A percentile compares a stretch with the other conserved stretches of the same genome.
phyloP scores from a whole-genome alignment of 2,329 filamentous ascomycete species.

The Lachnellula arida region DNA sequence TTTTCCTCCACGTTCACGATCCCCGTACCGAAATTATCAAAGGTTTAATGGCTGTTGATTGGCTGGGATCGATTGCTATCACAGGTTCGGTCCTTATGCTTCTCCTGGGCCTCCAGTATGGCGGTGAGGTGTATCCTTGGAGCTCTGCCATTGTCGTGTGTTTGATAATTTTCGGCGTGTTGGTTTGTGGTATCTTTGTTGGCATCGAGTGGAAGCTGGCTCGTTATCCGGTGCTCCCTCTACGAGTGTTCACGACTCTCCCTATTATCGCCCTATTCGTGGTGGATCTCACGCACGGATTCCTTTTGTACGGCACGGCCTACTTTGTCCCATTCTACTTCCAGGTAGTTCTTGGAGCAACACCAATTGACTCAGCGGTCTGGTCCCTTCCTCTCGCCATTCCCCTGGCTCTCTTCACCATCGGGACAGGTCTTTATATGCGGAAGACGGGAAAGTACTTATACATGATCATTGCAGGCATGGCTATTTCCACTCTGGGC shows the following conservation, averaged over 20 bases:
- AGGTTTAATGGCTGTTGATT: slow-evolving; percentile 7
- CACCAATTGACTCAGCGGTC: slow-evolving; percentile 66
- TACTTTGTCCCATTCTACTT: slow-evolving; percentile 57
- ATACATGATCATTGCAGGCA: slow-evolving; percentile 51
- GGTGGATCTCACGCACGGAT: slow-evolving; percentile 65
- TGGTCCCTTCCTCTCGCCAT: slow-evolving; percentile 69
- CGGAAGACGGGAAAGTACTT: slow-evolving; percentile 60
- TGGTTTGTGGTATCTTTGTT: slow-evolving; percentile 56
- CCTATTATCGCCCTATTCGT: slow-evolving; percentile 61
- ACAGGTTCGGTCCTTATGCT: slow-evolving; percentile 76
- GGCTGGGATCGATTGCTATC: slow-evolving; percentile 39
- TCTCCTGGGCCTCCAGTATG: slow-evolving; percentile 72
- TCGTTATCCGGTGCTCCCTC: slow-evolving; percentile 67
- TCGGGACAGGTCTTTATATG: slow-evolving; percentile 48
- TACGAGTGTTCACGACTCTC: slow-evolving; percentile 60
- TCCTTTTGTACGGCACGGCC: slow-evolving; percentile 44
- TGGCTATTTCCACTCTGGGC: slow-evolving; percentile 56
- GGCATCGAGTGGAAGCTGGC: slow-evolving; percentile 66
- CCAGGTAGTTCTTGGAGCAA: slow-evolving; percentile 67
- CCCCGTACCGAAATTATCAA: slow-evolving; percentile 34
- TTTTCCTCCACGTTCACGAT: slow-evolving; percentile 58
- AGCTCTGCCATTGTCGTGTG: slow-evolving; percentile 68
- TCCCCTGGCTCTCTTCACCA: slow-evolving; percentile 57
- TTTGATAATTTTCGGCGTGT: slow-evolving; percentile 66
- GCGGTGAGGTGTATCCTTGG: slow-evolving; percentile 43